These are phyloP conservation scores for Macrocystidia cucumis DNA, from an alignment of 1,284 basidiomycete genomes.

Conservation along the genomic window DNA sequence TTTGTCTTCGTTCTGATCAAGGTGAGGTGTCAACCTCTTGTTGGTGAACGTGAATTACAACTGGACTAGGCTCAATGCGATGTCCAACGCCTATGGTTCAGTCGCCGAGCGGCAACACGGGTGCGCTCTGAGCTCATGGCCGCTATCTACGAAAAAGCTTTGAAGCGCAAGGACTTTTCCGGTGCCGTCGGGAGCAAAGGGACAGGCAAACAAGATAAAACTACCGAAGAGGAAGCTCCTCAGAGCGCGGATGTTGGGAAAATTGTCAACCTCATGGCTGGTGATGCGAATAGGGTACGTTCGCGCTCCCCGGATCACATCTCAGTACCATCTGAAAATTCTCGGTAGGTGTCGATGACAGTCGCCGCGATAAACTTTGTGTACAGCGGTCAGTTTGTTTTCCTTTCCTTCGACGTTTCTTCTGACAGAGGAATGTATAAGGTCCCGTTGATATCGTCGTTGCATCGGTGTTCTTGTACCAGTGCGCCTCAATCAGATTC, in stretches of 20 bases:
- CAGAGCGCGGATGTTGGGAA: constrained; percentile 68
- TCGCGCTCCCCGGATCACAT: background rate
- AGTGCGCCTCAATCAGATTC: constrained; percentile 42
- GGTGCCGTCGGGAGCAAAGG: constrained; percentile 56
- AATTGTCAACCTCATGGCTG: constrained; percentile 75
- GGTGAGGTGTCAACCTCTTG: constrained; percentile 14
- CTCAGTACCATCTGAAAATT: background rate
- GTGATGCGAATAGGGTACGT: constrained; percentile 48
- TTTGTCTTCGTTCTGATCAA: constrained; percentile 53
- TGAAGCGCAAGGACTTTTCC: constrained; percentile 80
- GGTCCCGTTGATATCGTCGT: constrained; percentile 80
- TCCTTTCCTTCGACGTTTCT: background rate
- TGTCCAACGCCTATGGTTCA: constrained; percentile 73
- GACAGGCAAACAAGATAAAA: constrained; percentile 26
- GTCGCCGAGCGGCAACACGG: constrained; percentile 61
- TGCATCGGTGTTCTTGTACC: constrained; percentile 71
- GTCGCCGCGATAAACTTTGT: constrained; percentile 50
- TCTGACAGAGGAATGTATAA: constrained; percentile 10
- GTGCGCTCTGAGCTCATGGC: constrained; percentile 72
- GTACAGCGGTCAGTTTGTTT: constrained; percentile 41
- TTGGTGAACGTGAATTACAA: constrained; percentile 6
- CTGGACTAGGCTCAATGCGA: constrained; percentile 53
- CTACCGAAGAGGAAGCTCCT: constrained; percentile 43
- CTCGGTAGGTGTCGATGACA: constrained; percentile 37
- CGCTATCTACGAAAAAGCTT: constrained; percentile 84